Conservation (phyloP, 2,329 filamentous ascomycete genomes). For the Ilyonectria sp. region DNA sequence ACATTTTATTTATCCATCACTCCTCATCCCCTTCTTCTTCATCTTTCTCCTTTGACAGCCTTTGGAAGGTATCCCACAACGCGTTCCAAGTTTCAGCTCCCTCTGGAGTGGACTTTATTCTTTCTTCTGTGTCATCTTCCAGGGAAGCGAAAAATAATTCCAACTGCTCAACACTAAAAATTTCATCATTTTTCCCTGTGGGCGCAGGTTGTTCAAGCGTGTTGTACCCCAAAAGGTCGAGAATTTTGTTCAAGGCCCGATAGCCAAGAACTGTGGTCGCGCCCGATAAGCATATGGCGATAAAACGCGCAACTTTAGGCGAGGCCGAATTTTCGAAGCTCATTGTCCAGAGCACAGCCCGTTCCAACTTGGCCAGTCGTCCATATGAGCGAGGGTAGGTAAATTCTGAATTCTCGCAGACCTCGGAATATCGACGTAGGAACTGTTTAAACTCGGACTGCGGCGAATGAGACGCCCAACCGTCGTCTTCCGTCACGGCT, state of each 20-base stretch:
- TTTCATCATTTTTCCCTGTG: no score
- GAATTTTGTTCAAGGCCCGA: neutral
- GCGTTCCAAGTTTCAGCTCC: no score
- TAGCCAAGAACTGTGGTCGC: neutral
- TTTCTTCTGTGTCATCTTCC: no score
- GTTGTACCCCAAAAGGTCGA: neutral
- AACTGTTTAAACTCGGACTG: neutral
- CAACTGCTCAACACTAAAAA: no score
- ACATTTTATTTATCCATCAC: no score
- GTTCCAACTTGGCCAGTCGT: neutral
- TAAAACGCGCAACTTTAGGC: neutral
- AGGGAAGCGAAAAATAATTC: no score
- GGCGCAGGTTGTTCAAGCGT: no score
- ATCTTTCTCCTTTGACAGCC: no score
- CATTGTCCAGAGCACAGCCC: neutral
- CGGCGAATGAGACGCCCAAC: neutral
- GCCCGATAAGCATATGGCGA: neutral
- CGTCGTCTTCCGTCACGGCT: constrained; percentile 1
- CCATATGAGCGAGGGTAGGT: neutral
- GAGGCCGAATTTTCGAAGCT: neutral
- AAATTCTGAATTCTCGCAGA: neutral
- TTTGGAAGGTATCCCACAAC: no score
- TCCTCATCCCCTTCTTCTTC: no score
- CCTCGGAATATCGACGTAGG: neutral
- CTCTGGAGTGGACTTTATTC: no score